Conservation (phyloP, 371 early-diverging fungal genomes). For the Haplosporangium sp. region DNA sequence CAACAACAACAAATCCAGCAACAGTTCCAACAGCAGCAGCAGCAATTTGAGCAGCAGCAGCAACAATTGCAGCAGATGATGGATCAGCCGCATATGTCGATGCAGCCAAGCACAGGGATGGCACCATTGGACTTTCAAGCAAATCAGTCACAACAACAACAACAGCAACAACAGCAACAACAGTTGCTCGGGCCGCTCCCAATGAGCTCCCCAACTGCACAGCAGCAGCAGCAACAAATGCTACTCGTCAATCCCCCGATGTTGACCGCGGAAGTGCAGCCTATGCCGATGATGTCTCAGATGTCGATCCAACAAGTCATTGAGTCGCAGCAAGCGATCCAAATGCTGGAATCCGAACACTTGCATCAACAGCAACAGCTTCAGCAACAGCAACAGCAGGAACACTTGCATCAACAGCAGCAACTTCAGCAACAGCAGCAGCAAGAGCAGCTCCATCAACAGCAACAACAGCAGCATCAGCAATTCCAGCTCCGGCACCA, state of each 20-base stretch:
- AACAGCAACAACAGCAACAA: constrained; percentile 38
- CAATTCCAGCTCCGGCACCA: constrained; percentile 30
- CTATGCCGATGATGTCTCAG: constrained; percentile 24
- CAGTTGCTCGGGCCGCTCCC: constrained; percentile 27
- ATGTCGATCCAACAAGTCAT: constrained; percentile 22
- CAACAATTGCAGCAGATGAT: constrained; percentile 8
- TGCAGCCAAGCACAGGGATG: constrained; percentile 22
- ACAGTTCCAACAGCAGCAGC: too few relatives aligned
- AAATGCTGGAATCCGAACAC: constrained; percentile 25
- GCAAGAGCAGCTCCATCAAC: constrained; percentile 25
- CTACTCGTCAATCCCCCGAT: constrained; percentile 32
- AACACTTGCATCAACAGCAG: constrained; percentile 28
- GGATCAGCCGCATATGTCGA: constrained; percentile 21
- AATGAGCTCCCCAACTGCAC: constrained; percentile 28
- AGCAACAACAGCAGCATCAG: constrained; percentile 22
- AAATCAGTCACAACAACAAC: constrained; percentile 18
- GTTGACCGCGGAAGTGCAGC: constrained; percentile 14
- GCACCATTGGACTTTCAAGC: constrained; percentile 18
- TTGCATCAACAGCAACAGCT: constrained; percentile 35
- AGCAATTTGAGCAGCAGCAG: too few relatives aligned
- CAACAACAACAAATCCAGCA: too few relatives aligned
- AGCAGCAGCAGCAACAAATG: constrained; percentile 26
- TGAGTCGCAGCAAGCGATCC: constrained; percentile 23
- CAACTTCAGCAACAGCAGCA: constrained; percentile 24
- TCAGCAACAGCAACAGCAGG: constrained; percentile 27